Evolutionary conservation across 148 eudicot species (phyloP).

Genomic region (Pharnaceum exiguum): DNA sequence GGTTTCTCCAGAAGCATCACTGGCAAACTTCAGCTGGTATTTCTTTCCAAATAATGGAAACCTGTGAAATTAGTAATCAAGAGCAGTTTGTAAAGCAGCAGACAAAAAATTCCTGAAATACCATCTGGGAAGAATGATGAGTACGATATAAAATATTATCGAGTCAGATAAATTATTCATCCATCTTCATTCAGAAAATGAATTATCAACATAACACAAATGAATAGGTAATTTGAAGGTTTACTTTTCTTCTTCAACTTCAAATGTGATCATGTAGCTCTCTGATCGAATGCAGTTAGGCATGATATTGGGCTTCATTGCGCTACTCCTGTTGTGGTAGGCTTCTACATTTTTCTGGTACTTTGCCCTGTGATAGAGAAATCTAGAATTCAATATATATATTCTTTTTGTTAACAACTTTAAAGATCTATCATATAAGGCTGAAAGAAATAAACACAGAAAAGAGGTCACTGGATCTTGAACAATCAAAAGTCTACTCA

Average conservation of each 20-base stretch:
- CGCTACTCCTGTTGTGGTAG: constrained; percentile 71
- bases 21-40: constrained; percentile 93
- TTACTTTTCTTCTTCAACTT: constrained; percentile 99
- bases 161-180: too few species aligned
- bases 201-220: too few species aligned
- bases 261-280: constrained; percentile 95
- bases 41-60: constrained; percentile 93
- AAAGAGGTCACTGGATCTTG: not conserved
- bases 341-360: constrained; percentile 99
- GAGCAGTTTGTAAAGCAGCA: not conserved
- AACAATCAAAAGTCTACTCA: not conserved
- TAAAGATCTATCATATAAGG: not conserved
- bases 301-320: constrained; percentile 75
- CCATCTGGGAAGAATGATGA: too few species aligned
- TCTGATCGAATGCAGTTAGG: constrained; percentile 96
- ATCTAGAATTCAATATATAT: not conserved
- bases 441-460: not conserved
- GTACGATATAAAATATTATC: too few species aligned
- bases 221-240: constrained; percentile 7
- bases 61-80: constrained; percentile 38
- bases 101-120: not conserved
- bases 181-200: not conserved
- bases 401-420: too few species aligned
- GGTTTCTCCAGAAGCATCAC: constrained; percentile 77
- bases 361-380: constrained; percentile 64